phyloP scores from a whole-genome alignment of 1,284 basidiomycete genomes.

The Sporisorium scitamineum region DNA sequence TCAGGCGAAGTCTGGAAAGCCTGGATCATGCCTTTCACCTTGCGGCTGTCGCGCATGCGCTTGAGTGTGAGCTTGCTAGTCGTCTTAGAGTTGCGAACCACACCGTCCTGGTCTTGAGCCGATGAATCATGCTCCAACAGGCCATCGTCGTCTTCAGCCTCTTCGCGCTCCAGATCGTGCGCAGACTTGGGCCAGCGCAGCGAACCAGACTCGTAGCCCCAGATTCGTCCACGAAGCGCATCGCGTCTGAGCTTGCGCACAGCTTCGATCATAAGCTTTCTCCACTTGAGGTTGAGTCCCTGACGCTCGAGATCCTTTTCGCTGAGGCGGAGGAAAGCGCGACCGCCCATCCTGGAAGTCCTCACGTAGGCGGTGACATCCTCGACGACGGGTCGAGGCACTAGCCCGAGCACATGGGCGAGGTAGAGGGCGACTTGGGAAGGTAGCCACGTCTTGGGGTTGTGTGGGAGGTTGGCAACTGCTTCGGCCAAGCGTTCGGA shows the following conservation, averaged over 20 bases:
- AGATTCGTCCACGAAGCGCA: slow-evolving; percentile 58
- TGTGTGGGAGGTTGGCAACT: slow-evolving; percentile 45
- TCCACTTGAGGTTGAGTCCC: slow-evolving; percentile 62
- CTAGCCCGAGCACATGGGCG: slow-evolving; percentile 59
- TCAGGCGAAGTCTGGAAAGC: slow-evolving; percentile 53
- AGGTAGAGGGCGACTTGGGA: slow-evolving; percentile 65
- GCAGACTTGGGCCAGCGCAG: slow-evolving; percentile 47
- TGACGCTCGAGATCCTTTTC: slow-evolving; percentile 56
- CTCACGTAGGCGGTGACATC: slow-evolving; percentile 63
- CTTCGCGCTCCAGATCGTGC: slow-evolving; percentile 30
- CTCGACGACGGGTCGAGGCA: slow-evolving; percentile 59
- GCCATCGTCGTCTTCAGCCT: slow-evolving; percentile 10
- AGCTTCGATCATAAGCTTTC: slow-evolving; percentile 62
- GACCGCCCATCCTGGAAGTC: slow-evolving; percentile 53
- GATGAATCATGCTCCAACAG: not conserved
- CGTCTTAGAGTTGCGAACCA: slow-evolving; percentile 32
- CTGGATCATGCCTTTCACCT: slow-evolving; percentile 56
- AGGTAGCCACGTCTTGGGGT: slow-evolving; percentile 61
- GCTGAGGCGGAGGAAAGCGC: slow-evolving; percentile 59
- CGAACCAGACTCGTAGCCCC: slow-evolving; percentile 50
- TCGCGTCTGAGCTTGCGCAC: slow-evolving; percentile 55
- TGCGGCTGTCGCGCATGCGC: slow-evolving; percentile 58
- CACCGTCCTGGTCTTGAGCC: slow-evolving; percentile 11
- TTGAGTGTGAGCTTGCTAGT: slow-evolving; percentile 57
- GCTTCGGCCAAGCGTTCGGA: slow-evolving; percentile 38